Percentiles rank a stretch among this genome's conserved stretches.
Conservation (phyloP, 768 basidiomycete genomes). For the Lentinula sp. region DNA sequence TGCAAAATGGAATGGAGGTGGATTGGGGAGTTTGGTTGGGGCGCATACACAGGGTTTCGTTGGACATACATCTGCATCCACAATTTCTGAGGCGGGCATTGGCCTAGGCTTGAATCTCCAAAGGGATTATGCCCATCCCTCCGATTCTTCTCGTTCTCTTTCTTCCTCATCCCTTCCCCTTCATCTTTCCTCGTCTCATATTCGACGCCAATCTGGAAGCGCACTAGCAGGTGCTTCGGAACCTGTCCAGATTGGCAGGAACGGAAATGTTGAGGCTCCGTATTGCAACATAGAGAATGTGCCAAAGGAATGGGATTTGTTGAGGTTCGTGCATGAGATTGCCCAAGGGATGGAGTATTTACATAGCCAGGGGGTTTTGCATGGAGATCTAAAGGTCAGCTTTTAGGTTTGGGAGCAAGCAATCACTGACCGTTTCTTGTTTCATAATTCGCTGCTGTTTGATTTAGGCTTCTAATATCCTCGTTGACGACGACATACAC, state of each 20-base stretch:
- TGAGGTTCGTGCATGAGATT: constrained; percentile 66
- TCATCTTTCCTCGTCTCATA: not conserved
- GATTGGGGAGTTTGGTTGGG: constrained; percentile 1
- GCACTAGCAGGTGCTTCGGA: not conserved
- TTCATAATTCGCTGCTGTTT: not conserved
- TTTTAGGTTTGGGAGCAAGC: not conserved
- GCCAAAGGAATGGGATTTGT: constrained; percentile 35
- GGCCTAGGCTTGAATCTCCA: not conserved
- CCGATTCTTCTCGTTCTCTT: not conserved
- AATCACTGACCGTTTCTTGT: not conserved
- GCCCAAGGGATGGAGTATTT: constrained; percentile 80
- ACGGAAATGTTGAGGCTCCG: constrained; percentile 6
- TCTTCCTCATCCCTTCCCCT: not conserved
- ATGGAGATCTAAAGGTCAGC: constrained; percentile 76
- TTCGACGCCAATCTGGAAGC: not conserved
- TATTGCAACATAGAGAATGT: constrained; percentile 8
- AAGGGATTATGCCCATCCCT: not conserved
- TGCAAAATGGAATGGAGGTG: constrained; percentile 8
- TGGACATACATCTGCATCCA: not conserved
- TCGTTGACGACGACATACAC: constrained; percentile 58
- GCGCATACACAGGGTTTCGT: not conserved
- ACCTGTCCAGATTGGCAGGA: not conserved
- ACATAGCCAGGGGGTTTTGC: constrained; percentile 60
- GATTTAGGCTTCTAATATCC: constrained; percentile 61
- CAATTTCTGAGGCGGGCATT: not conserved